Evolutionary conservation across 2,329 filamentous ascomycete genomes (phyloP).

Genomic region (Acrodontium crateriforme): DNA sequence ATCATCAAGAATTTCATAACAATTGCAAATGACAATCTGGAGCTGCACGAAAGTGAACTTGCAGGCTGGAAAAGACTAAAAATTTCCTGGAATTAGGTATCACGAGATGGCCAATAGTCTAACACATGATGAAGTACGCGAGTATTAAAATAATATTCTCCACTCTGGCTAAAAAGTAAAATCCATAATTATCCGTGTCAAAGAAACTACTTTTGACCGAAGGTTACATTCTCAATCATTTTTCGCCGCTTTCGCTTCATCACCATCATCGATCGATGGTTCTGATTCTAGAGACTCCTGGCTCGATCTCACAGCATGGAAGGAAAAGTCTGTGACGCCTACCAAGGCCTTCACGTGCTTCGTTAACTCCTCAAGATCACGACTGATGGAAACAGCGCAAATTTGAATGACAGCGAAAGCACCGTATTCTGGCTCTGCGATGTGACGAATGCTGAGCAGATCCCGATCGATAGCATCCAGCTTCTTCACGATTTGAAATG

Average conservation of each 20-base stretch:
- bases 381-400: constrained; percentile 50
- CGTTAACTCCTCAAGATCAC: constrained; percentile 50
- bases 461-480: constrained; percentile 45
- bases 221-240: no score
- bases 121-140: no score
- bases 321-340: constrained; percentile 58
- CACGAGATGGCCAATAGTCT: no score
- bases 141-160: no score
- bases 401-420: constrained; percentile 63
- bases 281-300: constrained; percentile 9
- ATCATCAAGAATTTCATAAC: no score
- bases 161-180: no score
- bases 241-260: constrained; percentile 1
- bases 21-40: no score
- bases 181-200: no score
- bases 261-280: constrained; percentile 1
- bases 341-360: constrained; percentile 46
- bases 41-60: no score
- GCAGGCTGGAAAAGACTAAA: no score
- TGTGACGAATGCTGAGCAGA: constrained; percentile 49
- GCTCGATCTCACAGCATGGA: constrained; percentile 35
- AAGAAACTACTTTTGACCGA: no score
- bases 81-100: no score
- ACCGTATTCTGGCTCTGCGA: constrained; percentile 56
- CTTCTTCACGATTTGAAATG: constrained; percentile 44